These are phyloP conservation scores for Nannizziopsis arthrosporioides DNA, from an alignment of 2,329 filamentous ascomycete genomes.

Conservation along the genomic window DNA sequence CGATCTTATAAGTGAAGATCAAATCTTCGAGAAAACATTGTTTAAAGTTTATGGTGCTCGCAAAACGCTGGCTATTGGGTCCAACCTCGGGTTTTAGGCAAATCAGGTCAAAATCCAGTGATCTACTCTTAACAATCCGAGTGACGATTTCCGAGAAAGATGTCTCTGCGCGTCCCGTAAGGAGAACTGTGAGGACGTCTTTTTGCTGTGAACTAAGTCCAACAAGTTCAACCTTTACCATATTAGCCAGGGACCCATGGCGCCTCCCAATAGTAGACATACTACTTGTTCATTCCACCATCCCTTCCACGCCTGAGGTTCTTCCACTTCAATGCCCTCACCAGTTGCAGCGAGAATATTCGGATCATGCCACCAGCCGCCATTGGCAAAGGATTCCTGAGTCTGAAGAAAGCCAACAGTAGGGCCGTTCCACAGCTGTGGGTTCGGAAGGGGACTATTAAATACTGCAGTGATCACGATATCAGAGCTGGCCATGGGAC, in stretches of 20 bases:
- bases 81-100: conserved; percentile 76
- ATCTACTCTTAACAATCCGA: conserved; percentile 65
- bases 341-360: conserved; percentile 78
- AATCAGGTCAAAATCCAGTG: conserved; percentile 76
- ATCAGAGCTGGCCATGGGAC: too few relatives aligned
- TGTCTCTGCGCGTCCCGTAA: conserved; percentile 73
- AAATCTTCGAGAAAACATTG: conserved; percentile 68
- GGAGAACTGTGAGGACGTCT: conserved; percentile 69
- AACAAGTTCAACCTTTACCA: conserved; percentile 53
- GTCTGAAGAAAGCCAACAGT: conserved; percentile 67
- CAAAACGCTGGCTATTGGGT: conserved; percentile 66
- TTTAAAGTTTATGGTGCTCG: conserved; percentile 84
- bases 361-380: conserved; percentile 95
- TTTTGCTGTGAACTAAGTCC: conserved; percentile 70
- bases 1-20: conserved; percentile 72
- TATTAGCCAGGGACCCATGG: neutral
- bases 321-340: conserved; percentile 68
- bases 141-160: conserved; percentile 69
- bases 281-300: conserved; percentile 94
- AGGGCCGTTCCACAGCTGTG: conserved; percentile 67
- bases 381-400: conserved; percentile 64
- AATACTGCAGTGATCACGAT: conserved; percentile 52
- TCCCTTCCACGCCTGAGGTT: conserved; percentile 71
- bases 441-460: conserved; percentile 78
- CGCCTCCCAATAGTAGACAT: conserved; percentile 27